phyloP scores from a whole-genome alignment of 1,284 basidiomycete species.

The Fistulinella staudtii region DNA sequence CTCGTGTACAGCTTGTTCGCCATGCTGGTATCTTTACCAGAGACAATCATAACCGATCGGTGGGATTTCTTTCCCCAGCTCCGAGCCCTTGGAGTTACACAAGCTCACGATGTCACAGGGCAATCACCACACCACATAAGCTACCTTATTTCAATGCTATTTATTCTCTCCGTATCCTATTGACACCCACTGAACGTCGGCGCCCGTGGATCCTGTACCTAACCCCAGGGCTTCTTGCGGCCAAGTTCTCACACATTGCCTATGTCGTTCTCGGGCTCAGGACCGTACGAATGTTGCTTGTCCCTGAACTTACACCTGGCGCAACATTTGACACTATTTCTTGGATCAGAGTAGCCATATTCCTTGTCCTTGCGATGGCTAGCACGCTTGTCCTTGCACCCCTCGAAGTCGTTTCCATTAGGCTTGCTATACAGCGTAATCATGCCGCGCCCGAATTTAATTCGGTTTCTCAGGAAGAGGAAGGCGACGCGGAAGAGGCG shows the following conservation, averaged over 20 bases:
- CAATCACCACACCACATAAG: slow-evolving; percentile 84
- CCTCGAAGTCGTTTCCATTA: slow-evolving; percentile 77
- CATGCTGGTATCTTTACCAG: slow-evolving; percentile 77
- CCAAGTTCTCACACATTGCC: slow-evolving; percentile 63
- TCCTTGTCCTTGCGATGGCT: slow-evolving; percentile 55
- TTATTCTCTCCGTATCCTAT: slow-evolving; percentile 65
- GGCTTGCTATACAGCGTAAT: slow-evolving; percentile 83
- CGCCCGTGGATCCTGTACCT: slow-evolving; percentile 79
- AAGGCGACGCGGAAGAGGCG: slow-evolving; percentile 63
- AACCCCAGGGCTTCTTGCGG: slow-evolving; percentile 76
- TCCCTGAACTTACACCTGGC: slow-evolving; percentile 47
- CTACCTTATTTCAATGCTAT: slow-evolving; percentile 63
- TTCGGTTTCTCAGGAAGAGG: slow-evolving; percentile 67
- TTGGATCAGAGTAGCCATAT: slow-evolving; percentile 50
- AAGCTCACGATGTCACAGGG: slow-evolving; percentile 39
- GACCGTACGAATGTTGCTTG: slow-evolving; percentile 59
- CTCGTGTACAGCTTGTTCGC: slow-evolving; percentile 60
- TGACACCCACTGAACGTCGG: slow-evolving; percentile 80
- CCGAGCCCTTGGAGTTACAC: not conserved
- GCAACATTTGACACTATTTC: slow-evolving; percentile 38
- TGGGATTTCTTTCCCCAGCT: slow-evolving; percentile 31
- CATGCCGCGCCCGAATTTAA: slow-evolving; percentile 69
- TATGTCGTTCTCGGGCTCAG: slow-evolving; percentile 69
- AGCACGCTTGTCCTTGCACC: slow-evolving; percentile 70
- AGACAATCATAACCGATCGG: slow-evolving; percentile 78